Evolutionary conservation across 2,329 filamentous ascomycete genomes (phyloP).

Genomic region (Trichoderma pleuroti): DNA sequence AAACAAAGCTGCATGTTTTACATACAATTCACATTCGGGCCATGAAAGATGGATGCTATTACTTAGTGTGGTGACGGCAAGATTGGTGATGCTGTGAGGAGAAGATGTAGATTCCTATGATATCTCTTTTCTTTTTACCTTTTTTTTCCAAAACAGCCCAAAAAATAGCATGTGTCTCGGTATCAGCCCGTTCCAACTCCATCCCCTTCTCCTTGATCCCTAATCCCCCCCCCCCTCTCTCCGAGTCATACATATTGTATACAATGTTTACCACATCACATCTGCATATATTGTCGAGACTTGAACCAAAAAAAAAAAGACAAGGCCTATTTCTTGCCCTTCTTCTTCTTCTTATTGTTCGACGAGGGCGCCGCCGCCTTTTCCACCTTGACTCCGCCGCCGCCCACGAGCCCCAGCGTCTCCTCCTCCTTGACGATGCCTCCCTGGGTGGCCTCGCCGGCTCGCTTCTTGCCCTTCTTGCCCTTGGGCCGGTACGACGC

Average conservation of each 20-base stretch:
- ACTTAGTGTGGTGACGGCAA: background rate
- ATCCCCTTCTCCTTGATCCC: background rate
- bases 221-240: background rate
- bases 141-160: background rate
- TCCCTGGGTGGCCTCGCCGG: conserved; percentile 76
- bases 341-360: conserved; percentile 53
- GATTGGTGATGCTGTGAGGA: background rate
- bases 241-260: background rate
- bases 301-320: no score
- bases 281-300: background rate
- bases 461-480: conserved; percentile 85
- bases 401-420: conserved; percentile 61
- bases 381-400: conserved; percentile 63
- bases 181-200: background rate
- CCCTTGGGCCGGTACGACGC: conserved; percentile 87
- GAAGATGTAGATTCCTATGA: background rate
- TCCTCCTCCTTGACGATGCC: conserved; percentile 73
- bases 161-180: background rate
- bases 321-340: conserved; percentile 52
- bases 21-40: background rate
- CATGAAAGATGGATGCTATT: background rate
- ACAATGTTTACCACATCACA: background rate
- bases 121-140: background rate
- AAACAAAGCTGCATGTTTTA: background rate
- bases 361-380: conserved; percentile 45